Percentiles rank a stretch among this genome's conserved stretches.
These are phyloP conservation scores for Bathelium albidoporum DNA, from an alignment of 495 filamentous ascomycete genomes.

Conservation along the genomic window DNA sequence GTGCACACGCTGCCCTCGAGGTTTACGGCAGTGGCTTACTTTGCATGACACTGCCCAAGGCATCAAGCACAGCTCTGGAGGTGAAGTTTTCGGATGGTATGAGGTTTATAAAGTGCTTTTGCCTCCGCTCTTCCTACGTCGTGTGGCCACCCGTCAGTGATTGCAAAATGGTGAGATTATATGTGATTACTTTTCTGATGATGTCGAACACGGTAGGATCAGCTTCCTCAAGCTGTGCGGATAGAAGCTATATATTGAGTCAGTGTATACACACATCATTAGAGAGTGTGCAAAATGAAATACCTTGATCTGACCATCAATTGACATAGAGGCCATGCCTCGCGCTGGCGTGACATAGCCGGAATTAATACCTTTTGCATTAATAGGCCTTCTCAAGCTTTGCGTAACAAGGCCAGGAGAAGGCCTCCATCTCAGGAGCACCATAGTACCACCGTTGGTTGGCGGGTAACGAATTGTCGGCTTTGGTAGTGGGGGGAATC, in stretches of 20 bases:
- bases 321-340: conserved; percentile 25
- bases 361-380: background rate
- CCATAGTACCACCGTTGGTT: background rate
- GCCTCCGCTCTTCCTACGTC: conserved; percentile 77
- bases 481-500: too few relatives aligned
- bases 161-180: background rate
- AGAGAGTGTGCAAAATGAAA: conserved; percentile 1
- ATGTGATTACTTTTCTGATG: conserved; percentile 64
- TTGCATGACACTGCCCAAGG: conserved; percentile 96
- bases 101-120: conserved; percentile 96
- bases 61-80: conserved; percentile 92
- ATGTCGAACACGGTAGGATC: conserved; percentile 82
- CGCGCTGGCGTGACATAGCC: background rate
- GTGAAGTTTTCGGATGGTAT: conserved; percentile 99
- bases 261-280: conserved; percentile 10
- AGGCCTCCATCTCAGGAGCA: background rate
- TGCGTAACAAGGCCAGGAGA: background rate
- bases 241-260: conserved; percentile 53
- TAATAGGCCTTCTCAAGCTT: background rate
- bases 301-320: conserved; percentile 59
- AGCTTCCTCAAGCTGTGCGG: conserved; percentile 65
- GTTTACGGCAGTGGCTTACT: conserved; percentile 48
- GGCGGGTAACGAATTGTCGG: background rate
- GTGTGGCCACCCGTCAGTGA: background rate
- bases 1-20: too few relatives aligned